phyloP scores from a whole-genome alignment of 2,329 filamentous ascomycete species.

The Trichoderma harzianum region DNA sequence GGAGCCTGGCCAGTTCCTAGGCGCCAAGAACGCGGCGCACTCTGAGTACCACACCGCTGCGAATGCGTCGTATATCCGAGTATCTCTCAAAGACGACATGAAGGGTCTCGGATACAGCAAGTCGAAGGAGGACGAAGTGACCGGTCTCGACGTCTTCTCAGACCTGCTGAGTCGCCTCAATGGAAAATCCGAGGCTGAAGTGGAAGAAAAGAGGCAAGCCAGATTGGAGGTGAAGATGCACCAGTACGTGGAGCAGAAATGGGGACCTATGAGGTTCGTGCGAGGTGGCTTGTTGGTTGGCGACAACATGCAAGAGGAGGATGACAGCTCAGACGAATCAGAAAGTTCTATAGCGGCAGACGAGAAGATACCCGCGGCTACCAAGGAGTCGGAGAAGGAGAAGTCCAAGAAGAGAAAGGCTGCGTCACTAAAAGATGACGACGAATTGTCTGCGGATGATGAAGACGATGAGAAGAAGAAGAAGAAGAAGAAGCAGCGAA shows the following conservation, averaged over 20 bases:
- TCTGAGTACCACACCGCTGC: conserved; percentile 73
- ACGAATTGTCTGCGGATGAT: conserved; percentile 20
- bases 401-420: conserved; percentile 51
- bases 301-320: conserved; percentile 48
- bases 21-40: conserved; percentile 72
- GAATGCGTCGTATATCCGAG: conserved; percentile 80
- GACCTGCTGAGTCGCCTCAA: conserved; percentile 85
- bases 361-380: conserved; percentile 18
- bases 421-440: conserved; percentile 36
- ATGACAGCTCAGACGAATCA: conserved; percentile 24
- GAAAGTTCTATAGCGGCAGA: conserved; percentile 22
- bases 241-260: conserved; percentile 70
- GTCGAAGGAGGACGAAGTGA: conserved; percentile 71
- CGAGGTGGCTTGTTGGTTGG: conserved; percentile 70
- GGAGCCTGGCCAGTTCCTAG: conserved; percentile 80
- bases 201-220: conserved; percentile 66
- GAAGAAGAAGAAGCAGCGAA: conserved; percentile 38
- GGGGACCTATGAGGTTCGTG: conserved; percentile 81
- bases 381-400: conserved; percentile 42
- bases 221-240: conserved; percentile 69
- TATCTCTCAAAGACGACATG: conserved; percentile 84
- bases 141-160: conserved; percentile 82
- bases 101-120: conserved; percentile 82
- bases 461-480: conserved; percentile 33
- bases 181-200: conserved; percentile 72